phyloP scores from a whole-genome alignment of 2,329 filamentous ascomycete genomes.

The Paracoccidioides lutzii region DNA sequence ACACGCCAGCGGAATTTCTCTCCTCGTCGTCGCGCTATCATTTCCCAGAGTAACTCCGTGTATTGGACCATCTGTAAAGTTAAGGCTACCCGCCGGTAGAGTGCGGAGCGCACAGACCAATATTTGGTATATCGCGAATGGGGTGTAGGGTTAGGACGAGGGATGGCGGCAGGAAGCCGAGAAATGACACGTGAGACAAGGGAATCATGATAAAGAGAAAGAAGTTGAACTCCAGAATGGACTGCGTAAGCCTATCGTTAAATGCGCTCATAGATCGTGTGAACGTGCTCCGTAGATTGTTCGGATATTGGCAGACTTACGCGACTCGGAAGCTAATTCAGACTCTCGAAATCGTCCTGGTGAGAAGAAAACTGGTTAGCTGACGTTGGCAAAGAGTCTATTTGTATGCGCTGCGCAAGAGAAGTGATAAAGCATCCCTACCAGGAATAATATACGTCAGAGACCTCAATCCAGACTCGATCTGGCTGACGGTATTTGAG shows the following conservation, averaged over 20 bases:
- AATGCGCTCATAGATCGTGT: constrained; percentile 14
- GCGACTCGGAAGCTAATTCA: constrained; percentile 84
- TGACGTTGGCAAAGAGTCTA: not conserved
- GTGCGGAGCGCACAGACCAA: constrained; percentile 47
- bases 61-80: constrained; percentile 84
- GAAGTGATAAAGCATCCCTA: constrained; percentile 4
- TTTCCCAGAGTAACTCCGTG: constrained; percentile 92
- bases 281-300: constrained; percentile 7
- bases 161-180: constrained; percentile 41
- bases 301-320: constrained; percentile 28
- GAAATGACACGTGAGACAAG: constrained; percentile 57
- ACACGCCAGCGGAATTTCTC: constrained; percentile 73
- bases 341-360: constrained; percentile 50
- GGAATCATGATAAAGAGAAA: constrained; percentile 85
- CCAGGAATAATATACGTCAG: constrained; percentile 93
- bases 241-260: constrained; percentile 33
- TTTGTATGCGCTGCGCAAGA: not conserved
- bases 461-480: constrained; percentile 83
- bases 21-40: constrained; percentile 78
- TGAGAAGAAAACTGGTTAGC: not conserved
- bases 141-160: constrained; percentile 39
- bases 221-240: constrained; percentile 75
- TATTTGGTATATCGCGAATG: constrained; percentile 53
- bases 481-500: constrained; percentile 81
- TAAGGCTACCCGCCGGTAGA: constrained; percentile 71